Conservation (phyloP, 192 early-diverging fungal genomes). For the Podila epigama region DNA sequence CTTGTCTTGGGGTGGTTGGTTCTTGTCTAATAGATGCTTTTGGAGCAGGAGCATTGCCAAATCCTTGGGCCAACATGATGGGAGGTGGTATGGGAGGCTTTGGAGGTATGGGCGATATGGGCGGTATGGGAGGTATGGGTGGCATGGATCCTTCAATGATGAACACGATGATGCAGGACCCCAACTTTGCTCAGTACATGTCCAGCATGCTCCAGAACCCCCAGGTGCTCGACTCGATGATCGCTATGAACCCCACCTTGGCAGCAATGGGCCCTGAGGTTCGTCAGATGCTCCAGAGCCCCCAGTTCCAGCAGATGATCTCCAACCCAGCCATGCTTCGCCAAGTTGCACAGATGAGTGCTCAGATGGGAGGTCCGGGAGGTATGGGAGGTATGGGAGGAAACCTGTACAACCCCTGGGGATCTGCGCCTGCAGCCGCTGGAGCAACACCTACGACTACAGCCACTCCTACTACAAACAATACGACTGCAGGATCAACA, state of each 20-base stretch:
- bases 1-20: no score
- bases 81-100: conserved; percentile 45
- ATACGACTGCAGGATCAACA: conserved; percentile 14
- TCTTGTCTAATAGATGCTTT: conserved; percentile 46
- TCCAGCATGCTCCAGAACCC: conserved; percentile 84
- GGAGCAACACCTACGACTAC: conserved; percentile 52
- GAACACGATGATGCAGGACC: conserved; percentile 84
- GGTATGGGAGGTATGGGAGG: conserved; percentile 24
- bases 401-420: conserved; percentile 35
- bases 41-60: conserved; percentile 35
- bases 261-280: conserved; percentile 85
- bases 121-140: conserved; percentile 68
- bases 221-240: conserved; percentile 83
- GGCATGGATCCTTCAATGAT: conserved; percentile 71
- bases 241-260: conserved; percentile 83
- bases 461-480: conserved; percentile 14
- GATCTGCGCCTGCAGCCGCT: conserved; percentile 20
- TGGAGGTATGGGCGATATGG: conserved; percentile 50
- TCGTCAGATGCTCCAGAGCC: conserved; percentile 83
- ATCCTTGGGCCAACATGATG: conserved; percentile 48
- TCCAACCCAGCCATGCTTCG: conserved; percentile 85
- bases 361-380: conserved; percentile 45
- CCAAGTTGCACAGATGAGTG: conserved; percentile 72
- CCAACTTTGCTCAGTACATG: conserved; percentile 84
- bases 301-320: conserved; percentile 82